Conservation (phyloP, 177 flowering plant genomes). For the Telopea speciosissima region DNA sequence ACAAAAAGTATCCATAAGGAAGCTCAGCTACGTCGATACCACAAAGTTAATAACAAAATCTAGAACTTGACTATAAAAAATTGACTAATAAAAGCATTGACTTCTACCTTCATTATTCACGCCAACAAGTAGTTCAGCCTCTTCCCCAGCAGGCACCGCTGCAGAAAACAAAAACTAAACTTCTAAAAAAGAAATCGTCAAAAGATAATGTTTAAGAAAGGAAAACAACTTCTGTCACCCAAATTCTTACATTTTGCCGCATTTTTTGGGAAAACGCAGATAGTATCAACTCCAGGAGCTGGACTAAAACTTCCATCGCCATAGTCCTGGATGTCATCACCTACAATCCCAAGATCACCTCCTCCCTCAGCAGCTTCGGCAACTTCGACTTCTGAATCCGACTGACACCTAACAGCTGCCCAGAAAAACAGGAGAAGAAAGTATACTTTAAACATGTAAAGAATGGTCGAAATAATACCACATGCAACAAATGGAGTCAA, state of each 20-base stretch:
- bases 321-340: conserved; percentile 60
- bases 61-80: background rate
- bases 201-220: background rate
- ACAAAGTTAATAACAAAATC: background rate
- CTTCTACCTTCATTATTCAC: conserved; percentile 75
- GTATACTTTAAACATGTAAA: background rate
- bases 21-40: background rate
- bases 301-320: conserved; percentile 48
- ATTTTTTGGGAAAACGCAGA: conserved; percentile 80
- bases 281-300: conserved; percentile 79
- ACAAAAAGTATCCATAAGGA: background rate
- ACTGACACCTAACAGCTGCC: conserved; percentile 67
- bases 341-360: conserved; percentile 68
- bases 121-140: conserved; percentile 73
- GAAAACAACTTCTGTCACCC: background rate
- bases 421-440: conserved; percentile 2
- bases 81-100: background rate
- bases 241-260: conserved; percentile 44
- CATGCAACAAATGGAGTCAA: background rate
- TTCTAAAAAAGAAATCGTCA: background rate
- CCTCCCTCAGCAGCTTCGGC: conserved; percentile 37
- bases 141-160: conserved; percentile 80
- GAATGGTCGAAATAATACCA: background rate
- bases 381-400: conserved; percentile 46
- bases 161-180: conserved; percentile 17